Base-by-base conservation (phyloP, 306 rosid species). In the Cicer judaicum region DNA sequence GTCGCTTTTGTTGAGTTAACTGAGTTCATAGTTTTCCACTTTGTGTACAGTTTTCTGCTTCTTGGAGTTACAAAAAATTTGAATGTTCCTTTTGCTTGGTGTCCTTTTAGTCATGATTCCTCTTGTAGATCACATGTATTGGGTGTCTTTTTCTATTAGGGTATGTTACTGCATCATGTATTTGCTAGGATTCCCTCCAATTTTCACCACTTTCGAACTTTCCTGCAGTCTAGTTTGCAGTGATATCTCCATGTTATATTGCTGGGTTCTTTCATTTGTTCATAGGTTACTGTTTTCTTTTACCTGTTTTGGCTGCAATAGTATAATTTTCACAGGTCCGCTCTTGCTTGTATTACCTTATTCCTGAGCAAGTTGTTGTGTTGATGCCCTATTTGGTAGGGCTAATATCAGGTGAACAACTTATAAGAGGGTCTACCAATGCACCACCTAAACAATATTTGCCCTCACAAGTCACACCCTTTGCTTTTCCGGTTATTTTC, bases 311-410 rank as follows among this genome's bases (percentile, higher is more conserved):
- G 7, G 15, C 34, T 10, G 36, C 36, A 29, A 29, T 29, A 29
- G 36, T 29, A 62, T 73, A 14, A 48, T 40, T 64, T 7, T 19
- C 34, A 5, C 36, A 5, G 13, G n/a, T 52, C 6, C 15, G 46
- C 79, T 16, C 29, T 6, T 65, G 36, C 72, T 63, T 18, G 18
- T 49, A 16, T 41, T 64, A 63, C 10, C 53, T 64, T 75, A 49
- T 75, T 41, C 38, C 16, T 14, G 10, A 64, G 6, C 70, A 62
- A 24, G 39, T 24, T 44, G n/a, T 3, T 29, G n/a, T 29, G 44
- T 68, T 68, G n/a, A 19, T 48, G 3, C n/a, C 9, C 29, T 41
- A 10, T 55, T 7, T 39, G 48, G 48, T 34, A n/a, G 5, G 8
- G 14, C 21, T 68, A 6, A 8, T 53, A 16, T 53, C 8, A 56